Percentiles rank a stretch among this genome's conserved stretches.
These are phyloP conservation scores for Gremmenia infestans DNA, from an alignment of 2,329 filamentous ascomycete species.

Conservation along the genomic window DNA sequence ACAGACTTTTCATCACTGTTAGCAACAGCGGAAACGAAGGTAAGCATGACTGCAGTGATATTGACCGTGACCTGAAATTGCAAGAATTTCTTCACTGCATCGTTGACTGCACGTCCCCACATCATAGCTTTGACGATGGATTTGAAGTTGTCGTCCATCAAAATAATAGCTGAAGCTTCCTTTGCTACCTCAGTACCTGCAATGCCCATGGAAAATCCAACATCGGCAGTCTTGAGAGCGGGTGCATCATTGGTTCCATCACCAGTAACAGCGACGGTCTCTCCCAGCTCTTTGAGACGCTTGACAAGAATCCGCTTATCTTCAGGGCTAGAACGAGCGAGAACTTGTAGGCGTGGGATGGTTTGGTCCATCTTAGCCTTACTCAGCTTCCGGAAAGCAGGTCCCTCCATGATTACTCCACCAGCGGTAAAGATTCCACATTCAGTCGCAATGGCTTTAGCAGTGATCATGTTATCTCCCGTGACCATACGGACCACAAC, in stretches of 20 bases:
- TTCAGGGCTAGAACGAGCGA: slow-evolving; percentile 64
- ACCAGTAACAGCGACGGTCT: slow-evolving; percentile 62
- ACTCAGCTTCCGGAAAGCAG: slow-evolving; percentile 57
- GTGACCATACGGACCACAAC: slow-evolving; percentile 72
- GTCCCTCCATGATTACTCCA: slow-evolving; percentile 64
- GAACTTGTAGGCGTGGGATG: slow-evolving; percentile 59
- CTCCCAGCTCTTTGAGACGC: slow-evolving; percentile 58
- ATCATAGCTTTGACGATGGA: slow-evolving; percentile 59
- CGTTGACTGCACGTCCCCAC: slow-evolving; percentile 56
- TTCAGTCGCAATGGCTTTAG: slow-evolving; percentile 66
- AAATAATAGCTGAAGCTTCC: slow-evolving; percentile 56
- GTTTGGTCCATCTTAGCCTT: slow-evolving; percentile 53
- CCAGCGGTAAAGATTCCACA: slow-evolving; percentile 56
- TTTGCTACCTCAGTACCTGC: slow-evolving; percentile 61
- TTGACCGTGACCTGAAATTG: slow-evolving; percentile 67
- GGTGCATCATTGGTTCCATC: slow-evolving; percentile 64
- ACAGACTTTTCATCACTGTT: slow-evolving; percentile 60
- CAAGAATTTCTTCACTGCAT: slow-evolving; percentile 49
- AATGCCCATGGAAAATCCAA: slow-evolving; percentile 65
- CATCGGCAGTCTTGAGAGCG: slow-evolving; percentile 60
- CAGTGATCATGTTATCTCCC: slow-evolving; percentile 67
- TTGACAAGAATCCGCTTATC: slow-evolving; percentile 64
- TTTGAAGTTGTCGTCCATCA: slow-evolving; percentile 59
- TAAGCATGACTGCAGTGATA: slow-evolving; percentile 73
- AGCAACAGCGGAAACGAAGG: slow-evolving; percentile 71